A percentile compares a stretch with the other conserved stretches of the same genome.
These are phyloP conservation scores for Lactuca sativa DNA, from an alignment of 129 eudicot species.

Conservation along the genomic window DNA sequence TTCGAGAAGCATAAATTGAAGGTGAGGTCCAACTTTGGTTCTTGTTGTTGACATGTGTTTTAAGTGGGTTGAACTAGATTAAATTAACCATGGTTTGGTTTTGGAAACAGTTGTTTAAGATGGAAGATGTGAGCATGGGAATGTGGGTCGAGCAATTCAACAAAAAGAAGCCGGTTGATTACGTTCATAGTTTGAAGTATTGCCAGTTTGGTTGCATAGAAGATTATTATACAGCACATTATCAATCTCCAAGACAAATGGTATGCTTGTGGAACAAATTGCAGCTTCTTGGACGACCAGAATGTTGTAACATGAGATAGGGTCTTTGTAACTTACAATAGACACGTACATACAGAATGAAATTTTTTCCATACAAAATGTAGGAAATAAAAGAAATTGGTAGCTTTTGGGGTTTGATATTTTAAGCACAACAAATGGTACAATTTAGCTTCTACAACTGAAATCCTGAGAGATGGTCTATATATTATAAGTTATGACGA, in stretches of 20 bases:
- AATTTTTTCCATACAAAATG: not conserved
- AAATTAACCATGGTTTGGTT: not conserved
- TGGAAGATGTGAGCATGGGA: slow-evolving; percentile 90
- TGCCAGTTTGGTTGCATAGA: slow-evolving; percentile 66
- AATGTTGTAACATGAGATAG: slow-evolving; percentile 62
- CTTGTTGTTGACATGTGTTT: not conserved
- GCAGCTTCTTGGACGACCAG: slow-evolving; percentile 43
- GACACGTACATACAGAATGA: not conserved
- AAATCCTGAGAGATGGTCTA: too few species aligned
- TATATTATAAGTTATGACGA: too few species aligned
- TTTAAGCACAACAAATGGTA: not conserved
- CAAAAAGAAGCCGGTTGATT: slow-evolving; percentile 43
- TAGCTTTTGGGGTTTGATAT: too few species aligned
- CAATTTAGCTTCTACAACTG: not conserved
- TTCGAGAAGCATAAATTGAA: slow-evolving; percentile 57
- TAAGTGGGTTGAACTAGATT: slow-evolving; percentile 12
- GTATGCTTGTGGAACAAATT: slow-evolving; percentile 57
- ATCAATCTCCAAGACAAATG: slow-evolving; percentile 72
- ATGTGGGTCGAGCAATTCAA: slow-evolving; percentile 69
- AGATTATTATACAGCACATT: slow-evolving; percentile 62
- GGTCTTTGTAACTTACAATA: not conserved
- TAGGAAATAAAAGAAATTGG: not conserved
- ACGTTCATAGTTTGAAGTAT: slow-evolving; percentile 57
- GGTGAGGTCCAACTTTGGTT: not conserved
- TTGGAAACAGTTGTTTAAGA: slow-evolving; percentile 59